A percentile compares a stretch with the other conserved stretches of the same genome.
Conservation (phyloP, 2,329 filamentous ascomycete genomes). For the Tolypocladium nubicola region DNA sequence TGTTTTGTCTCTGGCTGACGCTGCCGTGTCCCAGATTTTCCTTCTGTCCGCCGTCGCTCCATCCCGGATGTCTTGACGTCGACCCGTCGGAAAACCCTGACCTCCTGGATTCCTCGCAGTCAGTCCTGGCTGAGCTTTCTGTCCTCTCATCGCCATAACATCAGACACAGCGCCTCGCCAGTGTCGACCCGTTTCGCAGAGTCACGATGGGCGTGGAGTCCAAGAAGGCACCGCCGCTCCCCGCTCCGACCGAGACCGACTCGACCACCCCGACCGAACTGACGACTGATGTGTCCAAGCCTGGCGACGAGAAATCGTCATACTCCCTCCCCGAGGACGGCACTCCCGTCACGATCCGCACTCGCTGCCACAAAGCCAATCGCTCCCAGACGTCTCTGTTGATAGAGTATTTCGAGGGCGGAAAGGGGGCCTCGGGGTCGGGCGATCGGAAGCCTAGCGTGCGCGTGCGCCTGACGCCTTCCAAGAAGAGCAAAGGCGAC, state of each 20-base stretch:
- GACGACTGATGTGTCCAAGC: conserved; percentile 53
- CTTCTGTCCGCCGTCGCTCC: conserved; percentile 6
- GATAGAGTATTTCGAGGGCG: conserved; percentile 90
- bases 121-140: neutral
- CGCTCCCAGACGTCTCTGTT: conserved; percentile 80
- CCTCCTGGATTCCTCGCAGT: neutral
- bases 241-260: conserved; percentile 68
- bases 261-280: conserved; percentile 54
- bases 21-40: neutral
- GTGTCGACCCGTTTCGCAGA: conserved; percentile 4
- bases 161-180: neutral
- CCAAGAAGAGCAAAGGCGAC: conserved; percentile 57
- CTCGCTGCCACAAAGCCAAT: conserved; percentile 48
- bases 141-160: neutral
- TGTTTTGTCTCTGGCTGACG: conserved; percentile 3
- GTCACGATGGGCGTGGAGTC: conserved; percentile 45
- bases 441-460: conserved; percentile 71
- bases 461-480: conserved; percentile 68
- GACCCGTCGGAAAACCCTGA: conserved; percentile 9
- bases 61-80: conserved; percentile 19
- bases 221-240: conserved; percentile 55
- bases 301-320: conserved; percentile 59
- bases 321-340: conserved; percentile 80
- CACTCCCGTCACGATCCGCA: conserved; percentile 85
- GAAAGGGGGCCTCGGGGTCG: conserved; percentile 47